phyloP scores from a whole-genome alignment of 352 stramenopile species.

The Phytophthora pseudosyringae region DNA sequence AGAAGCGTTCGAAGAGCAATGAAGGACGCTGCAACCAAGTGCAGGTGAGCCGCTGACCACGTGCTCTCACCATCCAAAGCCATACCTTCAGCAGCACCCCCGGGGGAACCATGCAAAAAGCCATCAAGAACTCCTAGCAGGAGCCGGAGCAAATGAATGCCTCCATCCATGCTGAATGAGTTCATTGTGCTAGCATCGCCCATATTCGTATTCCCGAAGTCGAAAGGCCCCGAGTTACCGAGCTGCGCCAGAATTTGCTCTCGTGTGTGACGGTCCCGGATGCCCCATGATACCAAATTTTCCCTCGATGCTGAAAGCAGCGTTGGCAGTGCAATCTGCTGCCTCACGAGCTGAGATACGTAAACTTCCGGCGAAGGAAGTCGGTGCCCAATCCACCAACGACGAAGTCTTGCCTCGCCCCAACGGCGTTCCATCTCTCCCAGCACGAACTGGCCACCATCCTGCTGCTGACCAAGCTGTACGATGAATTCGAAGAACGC shows the following conservation, averaged over 20 bases:
- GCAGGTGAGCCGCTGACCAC: constrained; percentile 46
- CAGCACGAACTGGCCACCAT: constrained; percentile 32
- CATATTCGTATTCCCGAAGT: background rate
- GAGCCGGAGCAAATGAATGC: constrained; percentile 58
- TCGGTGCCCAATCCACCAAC: constrained; percentile 55
- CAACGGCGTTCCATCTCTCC: constrained; percentile 50
- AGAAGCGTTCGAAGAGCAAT: constrained; percentile 50
- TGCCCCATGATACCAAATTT: constrained; percentile 73
- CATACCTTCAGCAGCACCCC: constrained; percentile 13
- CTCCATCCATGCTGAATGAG: constrained; percentile 46
- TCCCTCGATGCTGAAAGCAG: constrained; percentile 67
- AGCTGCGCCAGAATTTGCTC: constrained; percentile 59
- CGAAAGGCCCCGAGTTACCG: constrained; percentile 7
- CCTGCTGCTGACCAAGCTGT: constrained; percentile 42
- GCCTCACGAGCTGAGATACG: constrained; percentile 43
- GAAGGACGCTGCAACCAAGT: constrained; percentile 55
- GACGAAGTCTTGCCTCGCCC: constrained; percentile 57
- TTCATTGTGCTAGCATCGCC: constrained; percentile 1
- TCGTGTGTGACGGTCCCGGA: constrained; percentile 56
- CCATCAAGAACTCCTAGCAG: constrained; percentile 59
- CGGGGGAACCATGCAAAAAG: constrained; percentile 49
- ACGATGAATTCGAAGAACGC: constrained; percentile 67
- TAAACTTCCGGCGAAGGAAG: constrained; percentile 51
- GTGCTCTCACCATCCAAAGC: constrained; percentile 21
- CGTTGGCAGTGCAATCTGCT: constrained; percentile 50